phyloP scores from a whole-genome alignment of 495 filamentous ascomycete genomes.

The Hamigera avellanea region DNA sequence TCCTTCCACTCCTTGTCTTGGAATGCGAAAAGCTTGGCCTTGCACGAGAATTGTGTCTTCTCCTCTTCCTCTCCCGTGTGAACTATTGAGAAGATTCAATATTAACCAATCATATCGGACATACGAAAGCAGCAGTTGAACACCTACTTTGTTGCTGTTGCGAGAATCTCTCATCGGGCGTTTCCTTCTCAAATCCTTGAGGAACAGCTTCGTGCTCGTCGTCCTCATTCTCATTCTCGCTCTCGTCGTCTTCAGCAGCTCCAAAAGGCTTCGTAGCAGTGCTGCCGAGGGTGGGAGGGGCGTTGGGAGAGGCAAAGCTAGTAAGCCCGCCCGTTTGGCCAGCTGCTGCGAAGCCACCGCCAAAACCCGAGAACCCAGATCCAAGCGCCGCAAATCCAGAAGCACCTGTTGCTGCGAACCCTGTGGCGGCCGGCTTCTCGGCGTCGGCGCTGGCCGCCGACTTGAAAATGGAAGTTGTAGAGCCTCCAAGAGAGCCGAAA shows the following conservation, averaged over 20 bases:
- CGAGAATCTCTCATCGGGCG: constrained; percentile 55
- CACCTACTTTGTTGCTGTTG: constrained; percentile 60
- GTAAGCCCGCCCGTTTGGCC: constrained; percentile 41
- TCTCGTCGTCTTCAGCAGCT: constrained; percentile 51
- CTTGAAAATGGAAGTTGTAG: constrained; percentile 31
- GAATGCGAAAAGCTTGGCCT: constrained; percentile 69
- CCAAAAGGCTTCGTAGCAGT: constrained; percentile 59
- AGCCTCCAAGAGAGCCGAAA: constrained; percentile 38
- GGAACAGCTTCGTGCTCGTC: constrained; percentile 34
- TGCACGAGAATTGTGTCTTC: constrained; percentile 47
- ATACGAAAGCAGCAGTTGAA: constrained; percentile 1
- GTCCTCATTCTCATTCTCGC: constrained; percentile 37
- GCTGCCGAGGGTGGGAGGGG: constrained; percentile 38
- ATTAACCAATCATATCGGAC: too few relatives aligned
- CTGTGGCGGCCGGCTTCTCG: constrained; percentile 13
- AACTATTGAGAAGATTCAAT: constrained; percentile 30
- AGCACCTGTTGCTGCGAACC: constrained; percentile 21
- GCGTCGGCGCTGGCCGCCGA: constrained; percentile 7
- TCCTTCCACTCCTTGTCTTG: constrained; percentile 75
- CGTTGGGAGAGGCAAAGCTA: constrained; percentile 57
- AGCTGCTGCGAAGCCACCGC: constrained; percentile 38
- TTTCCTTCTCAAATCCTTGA: constrained; percentile 37
- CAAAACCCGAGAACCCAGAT: constrained; percentile 40
- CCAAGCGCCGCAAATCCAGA: constrained; percentile 26
- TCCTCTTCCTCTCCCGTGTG: constrained; percentile 68